Base-by-base conservation (phyloP, 441 rosid genomes). In the Adansonia grandidieri region DNA sequence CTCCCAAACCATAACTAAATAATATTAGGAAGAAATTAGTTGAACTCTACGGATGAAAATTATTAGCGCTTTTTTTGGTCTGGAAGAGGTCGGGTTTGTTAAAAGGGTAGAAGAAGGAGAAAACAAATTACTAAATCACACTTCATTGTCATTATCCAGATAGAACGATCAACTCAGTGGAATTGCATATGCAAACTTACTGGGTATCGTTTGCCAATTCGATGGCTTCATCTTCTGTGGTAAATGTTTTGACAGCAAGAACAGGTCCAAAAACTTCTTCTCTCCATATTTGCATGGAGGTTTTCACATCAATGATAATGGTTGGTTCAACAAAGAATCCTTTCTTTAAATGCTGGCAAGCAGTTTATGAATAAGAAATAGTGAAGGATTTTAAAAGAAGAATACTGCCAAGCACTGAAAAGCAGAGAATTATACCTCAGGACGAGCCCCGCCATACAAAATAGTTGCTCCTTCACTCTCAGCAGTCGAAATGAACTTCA, bases 191-290 rank as follows among this genome's bases (percentile, higher is more conserved):
- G 77, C 47, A 56, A 77, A 88, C 98, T 91, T 83, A 94, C 99
- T 81, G 92, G 78, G 95, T 89, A 74, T 94, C 96, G 81, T 96
- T 96, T 82, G 98, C 98, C 86, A 94, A 87, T 44, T 91, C 92
- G 67, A 94, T 91, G 65, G 99, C 98, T 88, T 94, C 99, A 44
- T 96, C 98, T 86, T 96, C 98, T 0, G 91, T 85, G 58, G 86
- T 79, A 85, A 96, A 96, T 71, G 98, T 92, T 87, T 93, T 94
- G 48, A 93, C 91, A 78, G 96, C 92, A 2, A 96, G 85, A 79
- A 94, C 97, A 75, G 99, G 98, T 77, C 98, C 99, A 84, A 96
- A 96, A 57, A 94, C 98, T 88, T 96, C 99, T 79, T 96, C 99
- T 81, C 93, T 94, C 99, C 99, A 96, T 71, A 96, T 94, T 88